Base-by-base conservation (phyloP, 305 asterid genomes). In the Fraxinus latifolia region DNA sequence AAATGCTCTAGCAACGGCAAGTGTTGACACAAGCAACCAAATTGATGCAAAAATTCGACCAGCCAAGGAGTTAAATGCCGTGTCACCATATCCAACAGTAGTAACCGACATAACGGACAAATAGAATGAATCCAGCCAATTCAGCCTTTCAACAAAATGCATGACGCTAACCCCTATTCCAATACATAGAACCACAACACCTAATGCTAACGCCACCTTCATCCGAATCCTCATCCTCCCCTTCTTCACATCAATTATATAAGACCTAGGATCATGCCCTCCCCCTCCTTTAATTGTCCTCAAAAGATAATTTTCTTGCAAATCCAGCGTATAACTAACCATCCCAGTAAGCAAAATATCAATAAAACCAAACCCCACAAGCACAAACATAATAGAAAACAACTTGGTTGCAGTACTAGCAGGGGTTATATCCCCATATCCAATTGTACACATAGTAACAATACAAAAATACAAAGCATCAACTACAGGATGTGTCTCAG, bases 401-500 rank as follows among this genome's bases (percentile, higher is more conserved):
- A 95, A 7, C 82, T 95, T 95, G 0, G 99, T 89, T 3, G 91
- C 84, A 9, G 91, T 50, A 81, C 91, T 95, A 83, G 76, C 87
- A 72, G 99, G 97, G n/a, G 96, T 92, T 85, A 95, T 95, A 83
- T 95, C 99, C 15, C 99, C 99, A 77, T 95, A 95, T 2, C 99
- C 99, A 82, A 95, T 94, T 6, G 98, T 95, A 80, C 99, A 94
- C 99, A 95, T 94, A 37, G 99, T 95, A 21, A 95, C 99, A 82
- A 95, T 94, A 81, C 98, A 94, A 78, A 95, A 95, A 75, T 95
- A 95, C 71, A 95, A 88, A 83, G 99, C 99, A 91, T 95, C 99
- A 53, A 95, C 98, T 15, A 93, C 92, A 36, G 98, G 97, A 81
- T 94, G 93, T 0, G 98, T 95, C 67, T 93, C 95, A 9, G 81